Conservation (phyloP, 2,329 filamentous ascomycete genomes). For the Alternaria longipes region DNA sequence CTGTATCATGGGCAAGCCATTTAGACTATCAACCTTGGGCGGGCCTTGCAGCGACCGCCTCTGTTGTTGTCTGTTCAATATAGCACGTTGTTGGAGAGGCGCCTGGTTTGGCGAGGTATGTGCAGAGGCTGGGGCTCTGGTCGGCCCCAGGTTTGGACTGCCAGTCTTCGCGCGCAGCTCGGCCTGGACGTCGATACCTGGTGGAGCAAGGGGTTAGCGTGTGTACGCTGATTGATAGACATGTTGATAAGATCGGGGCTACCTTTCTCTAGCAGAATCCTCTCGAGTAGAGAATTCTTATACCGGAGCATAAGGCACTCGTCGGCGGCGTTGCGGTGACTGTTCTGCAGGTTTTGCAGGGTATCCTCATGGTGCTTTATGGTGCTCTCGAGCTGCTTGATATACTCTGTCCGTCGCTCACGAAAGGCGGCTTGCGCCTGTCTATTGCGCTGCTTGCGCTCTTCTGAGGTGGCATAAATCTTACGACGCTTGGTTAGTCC, state of each 20-base stretch:
- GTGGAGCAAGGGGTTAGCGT: constrained; percentile 30
- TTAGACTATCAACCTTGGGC: constrained; percentile 70
- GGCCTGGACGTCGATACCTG: constrained; percentile 96
- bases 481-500: constrained; percentile 60
- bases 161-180: constrained; percentile 93
- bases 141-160: constrained; percentile 80
- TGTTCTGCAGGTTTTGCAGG: constrained; percentile 89
- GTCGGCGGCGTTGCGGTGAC: constrained; percentile 91
- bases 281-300: constrained; percentile 95
- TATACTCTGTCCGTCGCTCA: constrained; percentile 96
- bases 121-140: constrained; percentile 65
- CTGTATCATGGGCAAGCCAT: constrained; percentile 53
- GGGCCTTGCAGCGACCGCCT: constrained; percentile 77
- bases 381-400: constrained; percentile 97
- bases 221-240: constrained; percentile 6
- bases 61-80: constrained; percentile 80
- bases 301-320: constrained; percentile 98
- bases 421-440: constrained; percentile 98
- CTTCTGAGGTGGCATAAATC: constrained; percentile 99
- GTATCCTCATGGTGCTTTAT: constrained; percentile 98
- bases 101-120: constrained; percentile 60
- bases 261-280: constrained; percentile 97
- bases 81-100: constrained; percentile 79
- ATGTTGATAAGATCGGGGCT: constrained; percentile 24
- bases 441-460: constrained; percentile 95